Evolutionary conservation across 2,329 filamentous ascomycete genomes (phyloP), one percentile per base, ranked within the genome.

Genomic region (Colletotrichum spaethianum): DNA sequence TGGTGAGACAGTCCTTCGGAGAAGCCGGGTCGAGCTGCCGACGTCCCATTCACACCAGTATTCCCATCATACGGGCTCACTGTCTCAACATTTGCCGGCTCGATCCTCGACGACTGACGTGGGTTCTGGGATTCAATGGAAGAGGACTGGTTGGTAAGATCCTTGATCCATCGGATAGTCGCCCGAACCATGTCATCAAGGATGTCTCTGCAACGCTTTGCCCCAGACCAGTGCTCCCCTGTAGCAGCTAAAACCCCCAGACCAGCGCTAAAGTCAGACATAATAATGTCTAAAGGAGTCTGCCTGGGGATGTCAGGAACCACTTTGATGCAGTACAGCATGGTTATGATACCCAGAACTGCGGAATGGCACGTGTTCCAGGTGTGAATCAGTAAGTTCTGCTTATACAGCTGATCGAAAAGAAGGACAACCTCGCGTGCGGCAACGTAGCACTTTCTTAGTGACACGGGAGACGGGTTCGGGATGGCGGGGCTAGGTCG

Each of bases 401-500:
- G 78, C 18, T 78, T 79, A 74, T 88, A 88, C 18, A 89, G 73
- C 4, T 81, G 78, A 2, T 83, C 81, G 55, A 84, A 83, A 0
- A 85, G 73, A 3, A 78, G 77, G 14, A 89, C 81, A 6, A 81
- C 81, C 23, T 83, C 78, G 2, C 82, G 75, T 0, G 86, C 83
- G 46, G 85, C 86, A 1, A 79, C 75, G 48, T 86, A 83, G 44
- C 87, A 89, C 18, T 79, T 76, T 0, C 76, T 70, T 1, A 88
- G 75, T 0, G 81, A 76, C 2, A 83, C 80, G 2, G 79, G 77
- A 0, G 84, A 79, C 0, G 87, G 87, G 1, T 83, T 83, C 0
- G 86, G 86, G 31, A 89, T 87, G 0, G 83, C 85, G 0, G 88
- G 88, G 44, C 85, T 89, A 0, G 87, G 87, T 2, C 87, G 81